phyloP scores from a whole-genome alignment of 352 stramenopile genomes.

The Phytopythium cucurbitacearum region DNA sequence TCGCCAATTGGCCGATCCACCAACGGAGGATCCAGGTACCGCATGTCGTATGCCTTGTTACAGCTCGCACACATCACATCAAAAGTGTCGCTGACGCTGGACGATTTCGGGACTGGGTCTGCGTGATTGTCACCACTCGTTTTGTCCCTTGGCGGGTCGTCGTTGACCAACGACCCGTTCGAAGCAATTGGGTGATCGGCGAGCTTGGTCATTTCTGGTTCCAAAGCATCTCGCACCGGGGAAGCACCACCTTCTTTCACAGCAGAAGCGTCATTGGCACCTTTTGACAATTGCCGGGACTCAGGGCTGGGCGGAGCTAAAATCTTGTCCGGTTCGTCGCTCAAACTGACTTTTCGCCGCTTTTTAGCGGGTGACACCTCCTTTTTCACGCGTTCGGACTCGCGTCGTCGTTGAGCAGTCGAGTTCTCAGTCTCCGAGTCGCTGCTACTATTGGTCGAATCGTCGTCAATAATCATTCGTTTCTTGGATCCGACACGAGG shows the following conservation, averaged over 20 bases:
- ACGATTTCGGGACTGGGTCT: too few relatives aligned
- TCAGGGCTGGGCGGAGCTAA: background rate
- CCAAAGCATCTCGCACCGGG: too few relatives aligned
- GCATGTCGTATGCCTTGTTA: conserved; percentile 79
- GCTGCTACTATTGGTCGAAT: conserved; percentile 43
- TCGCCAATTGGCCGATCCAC: conserved; percentile 67
- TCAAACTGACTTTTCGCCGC: background rate
- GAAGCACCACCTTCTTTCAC: too few relatives aligned
- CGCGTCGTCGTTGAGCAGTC: background rate
- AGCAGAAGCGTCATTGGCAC: too few relatives aligned
- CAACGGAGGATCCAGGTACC: conserved; percentile 78
- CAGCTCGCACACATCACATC: conserved; percentile 79
- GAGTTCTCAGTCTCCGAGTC: conserved; percentile 18
- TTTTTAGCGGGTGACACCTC: conserved; percentile 1
- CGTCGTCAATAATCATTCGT: conserved; percentile 58
- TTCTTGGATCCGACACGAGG: conserved; percentile 36
- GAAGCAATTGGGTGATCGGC: too few relatives aligned
- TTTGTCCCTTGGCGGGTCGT: too few relatives aligned
- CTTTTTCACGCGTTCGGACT: conserved; percentile 9
- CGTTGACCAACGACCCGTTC: too few relatives aligned
- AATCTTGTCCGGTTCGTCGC: background rate
- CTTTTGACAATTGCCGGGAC: background rate
- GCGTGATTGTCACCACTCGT: too few relatives aligned
- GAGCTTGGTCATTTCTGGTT: too few relatives aligned
- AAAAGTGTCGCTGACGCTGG: conserved; percentile 33